phyloP scores from a whole-genome alignment of 176 grass and related monocot genomes.

The Eragrostis nindensis region DNA sequence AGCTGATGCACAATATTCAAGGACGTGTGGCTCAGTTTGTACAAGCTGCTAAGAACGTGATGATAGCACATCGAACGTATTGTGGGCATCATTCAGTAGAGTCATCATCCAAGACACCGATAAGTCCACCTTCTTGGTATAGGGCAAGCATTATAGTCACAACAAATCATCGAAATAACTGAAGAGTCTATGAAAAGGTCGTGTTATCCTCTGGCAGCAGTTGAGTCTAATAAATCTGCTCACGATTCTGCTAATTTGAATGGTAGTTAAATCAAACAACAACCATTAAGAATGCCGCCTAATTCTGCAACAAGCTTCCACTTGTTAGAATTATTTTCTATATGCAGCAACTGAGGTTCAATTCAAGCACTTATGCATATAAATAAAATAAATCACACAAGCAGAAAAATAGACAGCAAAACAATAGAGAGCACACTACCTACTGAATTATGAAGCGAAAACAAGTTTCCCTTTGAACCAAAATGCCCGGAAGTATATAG shows the following conservation, averaged over 20 bases:
- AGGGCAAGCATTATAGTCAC: constrained; percentile 48
- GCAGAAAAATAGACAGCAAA: constrained; percentile 27
- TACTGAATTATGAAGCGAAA: too few relatives aligned
- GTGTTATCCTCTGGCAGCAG: constrained; percentile 54
- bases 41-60: constrained; percentile 48
- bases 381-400: constrained; percentile 30
- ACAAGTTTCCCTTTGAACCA: not conserved
- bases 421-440: constrained; percentile 10
- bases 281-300: constrained; percentile 73
- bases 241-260: constrained; percentile 55
- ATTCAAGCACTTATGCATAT: constrained; percentile 32
- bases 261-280: constrained; percentile 69
- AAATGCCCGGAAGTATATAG: not conserved
- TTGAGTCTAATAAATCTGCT: constrained; percentile 58
- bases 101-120: constrained; percentile 47
- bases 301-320: constrained; percentile 88
- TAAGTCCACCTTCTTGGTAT: constrained; percentile 44
- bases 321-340: constrained; percentile 63
- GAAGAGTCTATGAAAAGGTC: constrained; percentile 44
- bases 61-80: constrained; percentile 34
- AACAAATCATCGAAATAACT: constrained; percentile 41
- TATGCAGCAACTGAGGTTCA: constrained; percentile 62
- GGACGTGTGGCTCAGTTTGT: constrained; percentile 42
- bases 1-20: constrained; percentile 56
- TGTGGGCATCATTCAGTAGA: constrained; percentile 40